Conservation (phyloP, 2,329 filamentous ascomycete genomes). For the Microcera coccophila region DNA sequence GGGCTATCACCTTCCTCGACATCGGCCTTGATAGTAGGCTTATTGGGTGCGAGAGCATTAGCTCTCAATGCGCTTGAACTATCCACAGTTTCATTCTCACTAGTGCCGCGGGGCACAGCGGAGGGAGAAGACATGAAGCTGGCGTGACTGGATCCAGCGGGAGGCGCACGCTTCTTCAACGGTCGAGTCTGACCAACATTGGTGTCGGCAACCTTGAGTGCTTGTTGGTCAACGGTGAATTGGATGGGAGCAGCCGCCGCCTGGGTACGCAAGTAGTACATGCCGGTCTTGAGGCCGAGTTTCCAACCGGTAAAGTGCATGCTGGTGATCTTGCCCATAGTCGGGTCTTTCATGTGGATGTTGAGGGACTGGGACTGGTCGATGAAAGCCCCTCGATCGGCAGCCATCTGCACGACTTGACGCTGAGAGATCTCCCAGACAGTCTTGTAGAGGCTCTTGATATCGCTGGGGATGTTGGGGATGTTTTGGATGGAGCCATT, state of each 20-base stretch:
- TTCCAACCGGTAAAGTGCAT: conserved; percentile 99
- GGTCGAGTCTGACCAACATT: conserved; percentile 63
- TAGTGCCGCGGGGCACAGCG: conserved; percentile 65
- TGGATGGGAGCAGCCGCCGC: conserved; percentile 95
- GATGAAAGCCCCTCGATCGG: conserved; percentile 96
- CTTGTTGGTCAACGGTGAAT: conserved; percentile 97
- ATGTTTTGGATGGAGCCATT: conserved; percentile 95
- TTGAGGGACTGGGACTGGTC: conserved; percentile 99
- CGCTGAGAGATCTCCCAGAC: conserved; percentile 99
- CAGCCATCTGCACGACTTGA: conserved; percentile 94
- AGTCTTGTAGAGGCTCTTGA: conserved; percentile 98
- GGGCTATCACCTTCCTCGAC: conserved; percentile 73
- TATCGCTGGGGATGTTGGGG: conserved; percentile 90
- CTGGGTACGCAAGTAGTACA: conserved; percentile 99
- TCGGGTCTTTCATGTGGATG: conserved; percentile 98
- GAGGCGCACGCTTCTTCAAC: conserved; percentile 66
- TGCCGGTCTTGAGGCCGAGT: conserved; percentile 97
- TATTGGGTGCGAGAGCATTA: conserved; percentile 58
- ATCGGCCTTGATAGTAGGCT: conserved; percentile 72
- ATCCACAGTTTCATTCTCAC: conserved; percentile 54
- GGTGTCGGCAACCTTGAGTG: conserved; percentile 80
- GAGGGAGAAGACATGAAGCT: conserved; percentile 56
- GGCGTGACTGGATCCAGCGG: conserved; percentile 43
- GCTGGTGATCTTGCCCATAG: conserved; percentile 99
- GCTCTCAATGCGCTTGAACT: conserved; percentile 35